These are phyloP conservation scores for Uronychia binucleata DNA, from an alignment of 73 alveolate species.

Conservation along the genomic window DNA sequence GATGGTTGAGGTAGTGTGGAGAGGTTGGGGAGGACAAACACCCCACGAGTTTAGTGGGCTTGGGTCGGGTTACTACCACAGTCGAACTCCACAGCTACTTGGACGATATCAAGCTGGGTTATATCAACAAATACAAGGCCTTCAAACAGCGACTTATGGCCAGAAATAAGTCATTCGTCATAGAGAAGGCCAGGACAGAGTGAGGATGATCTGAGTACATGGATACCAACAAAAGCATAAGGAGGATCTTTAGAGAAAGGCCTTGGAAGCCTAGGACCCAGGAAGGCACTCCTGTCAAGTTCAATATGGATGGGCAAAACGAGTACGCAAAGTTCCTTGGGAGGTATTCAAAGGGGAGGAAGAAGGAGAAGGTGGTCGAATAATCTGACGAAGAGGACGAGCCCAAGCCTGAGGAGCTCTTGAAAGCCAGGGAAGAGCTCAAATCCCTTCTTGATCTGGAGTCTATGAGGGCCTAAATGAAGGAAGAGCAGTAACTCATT, in stretches of 20 bases:
- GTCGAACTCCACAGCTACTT: background rate
- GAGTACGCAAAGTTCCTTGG: background rate
- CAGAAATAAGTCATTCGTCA: background rate
- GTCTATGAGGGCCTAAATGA: background rate
- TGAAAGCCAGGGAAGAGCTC: background rate
- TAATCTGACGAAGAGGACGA: background rate
- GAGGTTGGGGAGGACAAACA: no score
- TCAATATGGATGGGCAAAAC: no score
- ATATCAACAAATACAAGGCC: background rate
- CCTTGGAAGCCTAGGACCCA: background rate
- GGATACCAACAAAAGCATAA: background rate
- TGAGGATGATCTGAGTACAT: no score
- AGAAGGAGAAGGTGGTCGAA: background rate
- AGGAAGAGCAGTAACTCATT: background rate
- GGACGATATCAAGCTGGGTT: background rate
- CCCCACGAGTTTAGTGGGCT: no score
- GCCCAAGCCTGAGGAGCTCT: background rate
- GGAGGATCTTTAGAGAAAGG: background rate
- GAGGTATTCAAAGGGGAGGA: background rate
- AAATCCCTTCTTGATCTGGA: background rate
- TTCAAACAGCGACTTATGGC: background rate
- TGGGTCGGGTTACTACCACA: no score
- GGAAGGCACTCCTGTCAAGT: background rate
- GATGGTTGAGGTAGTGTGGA: no score
- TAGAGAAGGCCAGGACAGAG: background rate